Base-by-base conservation (phyloP, 2,329 filamentous ascomycete genomes). In the Ophiostoma sp. region DNA sequence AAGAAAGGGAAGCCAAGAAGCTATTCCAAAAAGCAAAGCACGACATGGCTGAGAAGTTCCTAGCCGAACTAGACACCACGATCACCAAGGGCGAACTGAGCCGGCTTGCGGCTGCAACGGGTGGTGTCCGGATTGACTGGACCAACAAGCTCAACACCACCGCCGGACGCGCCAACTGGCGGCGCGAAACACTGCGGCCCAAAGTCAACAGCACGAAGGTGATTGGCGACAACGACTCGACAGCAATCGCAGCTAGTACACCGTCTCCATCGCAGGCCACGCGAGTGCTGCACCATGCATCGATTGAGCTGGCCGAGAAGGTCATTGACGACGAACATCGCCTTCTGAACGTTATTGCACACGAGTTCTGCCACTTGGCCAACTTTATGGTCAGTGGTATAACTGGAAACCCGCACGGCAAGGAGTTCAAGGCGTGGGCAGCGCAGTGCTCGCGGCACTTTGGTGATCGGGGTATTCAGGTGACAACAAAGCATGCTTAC, bases 331-430 rank as follows among this genome's bases (percentile, higher is more conserved):
- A 90, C 76, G 87, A 91, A 74, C 80, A 90, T 71, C 87, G 92
- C 3, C 85, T 98, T 1, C 84, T 95, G 73, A 97, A 97, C 78
- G 93, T 95, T 0, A 81, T 98, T n/a, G 93, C 94, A 0, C 95
- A 99, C 78, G 95, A 99, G 76, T 98, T 95, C 81, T 98, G 95
- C 78, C 95, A 99, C 77, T 82, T 98, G 1, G 90, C 92, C 62
- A 96, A 93, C 76, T 97, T 94, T 79, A 96, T 98, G 88, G 83
- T 98, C 73, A 89, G 85, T 67, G 87, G 89, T 48, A 48, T 75
- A 15, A 74, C 73, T 6, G 67, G 64, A 36, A 73, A 75, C 54
- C 75, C 75, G 8, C 75, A 76, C 48, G 75, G 75, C 27, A 71
- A 69, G n/a, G 74, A 75, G 66, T 76, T 76, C 73, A 76, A 75